phyloP scores from a whole-genome alignment of 2,329 filamentous ascomycete genomes.

The Dothistroma pini region DNA sequence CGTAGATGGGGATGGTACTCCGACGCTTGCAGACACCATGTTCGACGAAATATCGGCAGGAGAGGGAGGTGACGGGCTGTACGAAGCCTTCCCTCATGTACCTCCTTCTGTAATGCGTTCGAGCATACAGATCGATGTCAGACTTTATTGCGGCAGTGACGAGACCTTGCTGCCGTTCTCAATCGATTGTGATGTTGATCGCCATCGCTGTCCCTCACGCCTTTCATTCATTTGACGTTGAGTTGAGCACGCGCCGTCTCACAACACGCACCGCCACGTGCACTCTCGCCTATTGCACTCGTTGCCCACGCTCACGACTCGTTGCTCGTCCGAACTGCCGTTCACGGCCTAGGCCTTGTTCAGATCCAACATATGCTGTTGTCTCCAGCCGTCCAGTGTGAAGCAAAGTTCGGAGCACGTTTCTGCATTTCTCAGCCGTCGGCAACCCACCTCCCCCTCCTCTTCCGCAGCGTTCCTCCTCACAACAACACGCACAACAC shows the following conservation, averaged over 20 bases:
- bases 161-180: too few relatives aligned
- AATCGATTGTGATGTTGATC: not conserved
- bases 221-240: not conserved
- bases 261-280: not conserved
- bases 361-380: not conserved
- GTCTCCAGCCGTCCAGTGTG: not conserved
- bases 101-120: too few relatives aligned
- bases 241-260: not conserved
- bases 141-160: too few relatives aligned
- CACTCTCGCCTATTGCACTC: not conserved
- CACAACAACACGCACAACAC: not conserved
- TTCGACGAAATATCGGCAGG: too few relatives aligned
- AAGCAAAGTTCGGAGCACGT: not conserved
- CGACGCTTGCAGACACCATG: too few relatives aligned
- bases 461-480: not conserved
- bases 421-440: not conserved
- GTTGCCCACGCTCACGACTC: not conserved
- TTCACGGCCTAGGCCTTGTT: not conserved
- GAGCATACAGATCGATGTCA: too few relatives aligned
- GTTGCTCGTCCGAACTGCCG: not conserved
- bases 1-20: too few relatives aligned
- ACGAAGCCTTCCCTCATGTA: too few relatives aligned
- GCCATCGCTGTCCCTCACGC: not conserved
- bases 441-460: not conserved
- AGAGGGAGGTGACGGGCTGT: too few relatives aligned